phyloP scores from a whole-genome alignment of 1,284 basidiomycete species.

The Vanrija pseudolonga region DNA sequence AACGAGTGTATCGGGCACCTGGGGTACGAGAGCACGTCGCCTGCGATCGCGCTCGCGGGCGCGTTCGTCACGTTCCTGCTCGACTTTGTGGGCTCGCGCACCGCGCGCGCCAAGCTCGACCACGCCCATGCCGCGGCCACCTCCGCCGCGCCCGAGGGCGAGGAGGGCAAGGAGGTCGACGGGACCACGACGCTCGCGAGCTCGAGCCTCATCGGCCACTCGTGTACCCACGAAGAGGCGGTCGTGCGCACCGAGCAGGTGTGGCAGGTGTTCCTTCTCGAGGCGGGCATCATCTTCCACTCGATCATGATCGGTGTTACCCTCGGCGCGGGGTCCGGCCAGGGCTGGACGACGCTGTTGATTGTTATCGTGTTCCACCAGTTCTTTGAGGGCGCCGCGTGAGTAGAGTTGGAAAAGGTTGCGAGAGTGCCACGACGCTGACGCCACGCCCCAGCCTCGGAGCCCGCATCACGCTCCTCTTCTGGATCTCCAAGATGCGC shows the following conservation, averaged over 20 bases:
- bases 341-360: conserved; percentile 26
- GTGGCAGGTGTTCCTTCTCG: conserved; percentile 46
- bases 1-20: conserved; percentile 51
- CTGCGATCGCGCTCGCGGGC: conserved; percentile 47
- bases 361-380: conserved; percentile 39
- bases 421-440: too few species aligned
- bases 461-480: conserved; percentile 29
- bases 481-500: conserved; percentile 14
- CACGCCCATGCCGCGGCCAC: not conserved
- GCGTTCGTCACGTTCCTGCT: conserved; percentile 40
- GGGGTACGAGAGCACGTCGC: conserved; percentile 47
- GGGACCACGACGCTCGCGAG: too few species aligned
- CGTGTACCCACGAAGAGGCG: not conserved
- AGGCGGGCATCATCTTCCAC: conserved; percentile 51
- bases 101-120: not conserved
- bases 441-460: conserved; percentile 19
- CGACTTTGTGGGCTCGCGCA: conserved; percentile 44
- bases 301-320: conserved; percentile 30
- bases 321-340: conserved; percentile 23
- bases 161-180: too few species aligned
- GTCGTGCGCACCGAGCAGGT: not conserved
- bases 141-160: too few species aligned
- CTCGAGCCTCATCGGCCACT: not conserved
- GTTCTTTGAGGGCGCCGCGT: conserved; percentile 32
- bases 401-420: too few species aligned